Evolutionary conservation across 306 rosid species (phyloP), one percentile per base, ranked within the genome.

Genomic region (Mimosa pudica): DNA sequence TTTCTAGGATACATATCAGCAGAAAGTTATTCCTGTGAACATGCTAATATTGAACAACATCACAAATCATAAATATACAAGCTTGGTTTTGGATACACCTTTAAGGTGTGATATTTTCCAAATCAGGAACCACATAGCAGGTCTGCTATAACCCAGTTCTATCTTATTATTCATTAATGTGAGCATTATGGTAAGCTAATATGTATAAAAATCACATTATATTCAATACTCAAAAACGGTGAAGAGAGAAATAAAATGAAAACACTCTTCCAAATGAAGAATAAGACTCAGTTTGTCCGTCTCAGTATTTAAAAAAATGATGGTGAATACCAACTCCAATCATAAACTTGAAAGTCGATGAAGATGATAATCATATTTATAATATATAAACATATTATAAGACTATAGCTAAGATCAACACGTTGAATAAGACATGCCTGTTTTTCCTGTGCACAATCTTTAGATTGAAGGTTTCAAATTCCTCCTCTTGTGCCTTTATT

Each of bases 371-470:
- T 17, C 51, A 77, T 62, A 54, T 7, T 44, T 30, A 47, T 38
- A 54, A 10, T 30, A 73, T n/a, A 62, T 46, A 66, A 68, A 38
- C 73, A 64, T 35, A 78, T 33, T 36, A 75, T 58, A 45, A 45
- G 62, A 11, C n/a, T 70, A 84, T 46, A 80, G 75, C 72, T 58
- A 47, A 65, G 16, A 73, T 63, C 8, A 68, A 52, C 60, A 54
- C 2, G 68, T 51, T 60, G 42, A 49, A 49, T 20, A 51, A 74
- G 46, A 84, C 89, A 65, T 84, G 81, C 97, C 96, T 90, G 94
- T 93, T 93, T 88, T 93, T 93, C 77, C 96, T 80, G 80, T 93
- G 97, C 82, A 93, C 97, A 78, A 93, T 89, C 90, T 90, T 90
- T 78, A 93, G 92, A 84, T 93, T 88, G 88, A 93, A 93, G 74